Conservation (phyloP, 192 early-diverging fungal genomes). For the Allomyces javanicus region DNA sequence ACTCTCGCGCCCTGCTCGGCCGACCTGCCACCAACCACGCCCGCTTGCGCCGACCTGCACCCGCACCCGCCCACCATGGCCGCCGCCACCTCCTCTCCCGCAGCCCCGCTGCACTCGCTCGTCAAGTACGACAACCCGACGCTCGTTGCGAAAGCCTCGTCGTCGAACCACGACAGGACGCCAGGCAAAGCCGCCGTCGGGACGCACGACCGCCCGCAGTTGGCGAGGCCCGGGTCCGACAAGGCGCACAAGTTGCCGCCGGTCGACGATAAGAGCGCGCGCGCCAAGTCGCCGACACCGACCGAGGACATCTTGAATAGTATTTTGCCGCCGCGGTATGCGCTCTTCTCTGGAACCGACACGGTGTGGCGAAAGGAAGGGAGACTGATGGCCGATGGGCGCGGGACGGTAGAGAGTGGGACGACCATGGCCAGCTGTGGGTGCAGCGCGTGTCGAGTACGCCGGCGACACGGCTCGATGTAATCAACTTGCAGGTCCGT, state of each 20-base stretch:
- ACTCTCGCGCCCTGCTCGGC: no score
- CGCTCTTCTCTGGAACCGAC: not conserved
- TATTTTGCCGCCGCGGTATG: constrained; percentile 33
- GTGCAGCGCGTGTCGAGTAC: constrained; percentile 40
- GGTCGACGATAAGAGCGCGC: constrained; percentile 29
- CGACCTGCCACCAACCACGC: no score
- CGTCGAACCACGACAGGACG: constrained; percentile 3
- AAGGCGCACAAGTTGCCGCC: constrained; percentile 9
- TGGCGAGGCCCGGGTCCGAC: constrained; percentile 3
- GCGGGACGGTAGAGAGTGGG: constrained; percentile 27
- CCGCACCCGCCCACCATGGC: no score
- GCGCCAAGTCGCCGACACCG: constrained; percentile 35
- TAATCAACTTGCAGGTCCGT: constrained; percentile 28
- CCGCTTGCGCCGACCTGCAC: no score
- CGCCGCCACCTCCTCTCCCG: not conserved
- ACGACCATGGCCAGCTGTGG: constrained; percentile 39
- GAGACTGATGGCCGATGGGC: not conserved
- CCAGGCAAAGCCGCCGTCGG: constrained; percentile 6
- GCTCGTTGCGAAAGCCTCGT: constrained; percentile 30
- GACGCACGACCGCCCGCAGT: constrained; percentile 10
- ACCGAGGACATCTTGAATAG: constrained; percentile 44
- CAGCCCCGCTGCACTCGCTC: constrained; percentile 16
- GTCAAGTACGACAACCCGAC: constrained; percentile 41
- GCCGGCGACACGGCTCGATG: constrained; percentile 34
- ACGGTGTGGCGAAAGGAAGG: not conserved